A percentile compares a stretch with the other conserved stretches of the same genome.
Conservation (phyloP, 768 basidiomycete genomes). For the Inosperma sp. region DNA sequence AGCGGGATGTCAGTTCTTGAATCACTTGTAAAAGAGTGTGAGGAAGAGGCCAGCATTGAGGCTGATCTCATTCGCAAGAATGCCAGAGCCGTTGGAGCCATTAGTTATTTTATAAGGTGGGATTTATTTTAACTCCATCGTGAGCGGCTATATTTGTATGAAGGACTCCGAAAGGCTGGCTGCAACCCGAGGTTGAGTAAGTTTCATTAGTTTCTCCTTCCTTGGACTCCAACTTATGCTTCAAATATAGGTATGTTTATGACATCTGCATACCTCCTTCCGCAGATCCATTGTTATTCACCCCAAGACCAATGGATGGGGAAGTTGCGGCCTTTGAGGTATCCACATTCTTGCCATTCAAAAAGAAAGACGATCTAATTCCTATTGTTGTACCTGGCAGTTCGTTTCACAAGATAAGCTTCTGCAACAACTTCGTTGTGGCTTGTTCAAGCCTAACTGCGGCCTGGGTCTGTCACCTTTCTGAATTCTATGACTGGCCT, state of each 20-base stretch:
- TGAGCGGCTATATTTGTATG: background rate
- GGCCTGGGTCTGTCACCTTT: conserved; percentile 56
- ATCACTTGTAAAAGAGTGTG: conserved; percentile 82
- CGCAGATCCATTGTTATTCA: conserved; percentile 44
- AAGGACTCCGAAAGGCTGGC: conserved; percentile 52
- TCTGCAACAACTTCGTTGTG: conserved; percentile 55
- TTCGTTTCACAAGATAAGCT: conserved; percentile 62
- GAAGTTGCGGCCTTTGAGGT: conserved; percentile 95
- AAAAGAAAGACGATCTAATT: background rate
- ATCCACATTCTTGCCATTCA: background rate
- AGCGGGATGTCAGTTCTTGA: conserved; percentile 70
- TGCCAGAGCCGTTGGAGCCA: conserved; percentile 57
- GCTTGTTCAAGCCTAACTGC: conserved; percentile 91
- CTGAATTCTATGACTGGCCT: background rate
- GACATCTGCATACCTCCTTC: conserved; percentile 67
- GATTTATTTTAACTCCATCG: background rate
- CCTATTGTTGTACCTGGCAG: conserved; percentile 34
- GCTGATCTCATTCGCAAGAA: conserved; percentile 58
- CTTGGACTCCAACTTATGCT: conserved; percentile 4
- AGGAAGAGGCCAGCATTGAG: conserved; percentile 85
- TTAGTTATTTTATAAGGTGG: conserved; percentile 81
- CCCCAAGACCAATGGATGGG: conserved; percentile 77
- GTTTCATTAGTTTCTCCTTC: conserved; percentile 16
- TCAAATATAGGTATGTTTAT: conserved; percentile 66
- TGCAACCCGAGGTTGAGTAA: conserved; percentile 85